Evolutionary conservation across 352 stramenopile species (phyloP), one percentile per base, ranked within the genome.

Genomic region (Globisporangium takayamanum): DNA sequence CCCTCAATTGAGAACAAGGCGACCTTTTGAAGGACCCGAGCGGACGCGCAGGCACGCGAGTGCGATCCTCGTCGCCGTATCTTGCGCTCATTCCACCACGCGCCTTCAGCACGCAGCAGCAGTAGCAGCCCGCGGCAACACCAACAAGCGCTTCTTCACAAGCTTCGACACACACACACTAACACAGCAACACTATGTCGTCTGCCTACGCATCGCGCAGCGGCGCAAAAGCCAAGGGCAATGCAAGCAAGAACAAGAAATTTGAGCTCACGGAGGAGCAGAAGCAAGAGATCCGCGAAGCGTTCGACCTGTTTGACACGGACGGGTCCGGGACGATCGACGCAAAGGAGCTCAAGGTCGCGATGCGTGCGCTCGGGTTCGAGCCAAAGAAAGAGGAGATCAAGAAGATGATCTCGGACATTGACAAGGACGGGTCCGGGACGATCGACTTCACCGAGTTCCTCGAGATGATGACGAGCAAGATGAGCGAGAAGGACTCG

Each of bases 361-460:
- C 92, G 15, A 98, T 99, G 94, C 87, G 97, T 59, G 96, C 89
- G 30, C 78, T 99, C 36, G 96, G 96, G 39, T 98, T 98, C 60
- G 93, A 98, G 68, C 84, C 94, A 14, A 98, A 98, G 80, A 98
- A 98, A 71, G 88, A 98, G 72, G 97, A 97, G 57, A 98, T 99
- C 60, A 98, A 98, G 70, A 92, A 98, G 72, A 97, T 98, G 87
- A 98, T 98, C 67, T 83, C 80, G 53, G 93, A 98, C 68, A 98
- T 98, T 60, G 91, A 98, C 71, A 97, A 98, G 73, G 92, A 98
- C 77, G 84, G 84, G 53, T 95, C 76, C 5, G 92, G 94, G 47
- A 92, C 87, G 46, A 98, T 98, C 64, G 94, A 98, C 70, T 99
- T 98, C 67, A 95, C 97, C 53, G 95, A 98, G 70, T 99, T 99